Evolutionary conservation across 2,329 filamentous ascomycete species (phyloP).

Genomic region (Botryotinia narcissicola): DNA sequence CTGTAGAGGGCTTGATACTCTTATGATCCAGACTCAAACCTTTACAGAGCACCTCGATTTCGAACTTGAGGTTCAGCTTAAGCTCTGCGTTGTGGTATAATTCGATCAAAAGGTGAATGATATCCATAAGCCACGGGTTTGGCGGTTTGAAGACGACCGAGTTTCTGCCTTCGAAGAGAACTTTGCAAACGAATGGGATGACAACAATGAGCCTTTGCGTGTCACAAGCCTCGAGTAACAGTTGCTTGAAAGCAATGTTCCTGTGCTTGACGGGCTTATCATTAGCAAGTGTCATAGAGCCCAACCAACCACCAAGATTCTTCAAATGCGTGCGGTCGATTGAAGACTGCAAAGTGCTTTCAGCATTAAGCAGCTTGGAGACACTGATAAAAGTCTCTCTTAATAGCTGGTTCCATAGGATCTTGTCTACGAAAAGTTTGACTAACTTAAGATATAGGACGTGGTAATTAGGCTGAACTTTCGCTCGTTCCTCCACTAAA

Average conservation of each 20-base stretch:
- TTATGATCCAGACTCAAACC: slow-evolving; percentile 90
- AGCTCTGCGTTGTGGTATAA: slow-evolving; percentile 90
- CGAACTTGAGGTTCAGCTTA: slow-evolving; percentile 96
- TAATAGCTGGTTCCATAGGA: slow-evolving; percentile 83
- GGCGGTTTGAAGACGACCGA: slow-evolving; percentile 91
- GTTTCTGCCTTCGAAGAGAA: slow-evolving; percentile 76
- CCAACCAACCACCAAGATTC: slow-evolving; percentile 91
- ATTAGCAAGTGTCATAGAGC: slow-evolving; percentile 85
- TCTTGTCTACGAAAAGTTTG: slow-evolving; percentile 73
- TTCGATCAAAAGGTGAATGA: slow-evolving; percentile 85
- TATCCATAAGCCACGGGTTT: slow-evolving; percentile 98
- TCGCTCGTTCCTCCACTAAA: slow-evolving; percentile 91
- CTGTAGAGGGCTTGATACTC: slow-evolving; percentile 79
- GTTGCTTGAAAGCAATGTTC: slow-evolving; percentile 95
- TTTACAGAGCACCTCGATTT: slow-evolving; percentile 96
- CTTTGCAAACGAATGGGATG: slow-evolving; percentile 97
- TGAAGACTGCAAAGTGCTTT: slow-evolving; percentile 77
- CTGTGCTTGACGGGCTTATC: slow-evolving; percentile 95
- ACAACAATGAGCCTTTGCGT: slow-evolving; percentile 88
- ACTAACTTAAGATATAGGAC: slow-evolving; percentile 88
- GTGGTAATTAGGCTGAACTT: slow-evolving; percentile 96
- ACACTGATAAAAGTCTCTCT: slow-evolving; percentile 89
- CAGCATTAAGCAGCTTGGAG: slow-evolving; percentile 83
- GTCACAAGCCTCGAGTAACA: slow-evolving; percentile 90
- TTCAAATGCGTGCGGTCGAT: slow-evolving; percentile 87